Percentiles rank a stretch among this genome's conserved stretches.
phyloP scores from a whole-genome alignment of 139 green algal genomes.

The Mesotaenium endlicherianum region DNA sequence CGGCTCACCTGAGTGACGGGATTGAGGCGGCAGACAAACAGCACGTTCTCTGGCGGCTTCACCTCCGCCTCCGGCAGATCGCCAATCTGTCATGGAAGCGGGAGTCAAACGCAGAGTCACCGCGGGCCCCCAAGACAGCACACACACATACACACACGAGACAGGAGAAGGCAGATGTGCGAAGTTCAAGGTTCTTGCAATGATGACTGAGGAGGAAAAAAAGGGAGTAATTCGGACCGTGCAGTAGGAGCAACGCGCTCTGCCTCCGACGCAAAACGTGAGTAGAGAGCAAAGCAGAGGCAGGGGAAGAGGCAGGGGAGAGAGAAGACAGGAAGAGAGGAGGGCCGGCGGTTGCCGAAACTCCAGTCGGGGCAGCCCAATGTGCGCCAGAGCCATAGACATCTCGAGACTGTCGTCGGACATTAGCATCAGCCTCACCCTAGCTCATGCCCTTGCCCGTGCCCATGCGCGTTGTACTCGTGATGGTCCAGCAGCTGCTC shows the following conservation, averaged over 20 bases:
- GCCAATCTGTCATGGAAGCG: conserved; percentile 37
- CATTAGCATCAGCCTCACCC: too few species aligned
- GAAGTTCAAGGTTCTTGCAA: neutral
- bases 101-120: neutral
- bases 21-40: conserved; percentile 99
- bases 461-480: too few species aligned
- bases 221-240: too few species aligned
- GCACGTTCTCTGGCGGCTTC: conserved; percentile 86
- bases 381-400: too few species aligned
- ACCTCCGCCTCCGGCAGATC: conserved; percentile 84
- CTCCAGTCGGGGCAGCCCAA: too few species aligned
- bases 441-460: too few species aligned
- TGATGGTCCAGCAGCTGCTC: too few species aligned
- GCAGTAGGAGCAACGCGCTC: too few species aligned
- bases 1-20: conserved; percentile 69
- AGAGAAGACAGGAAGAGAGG: neutral
- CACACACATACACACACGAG: neutral
- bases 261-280: too few species aligned
- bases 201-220: neutral
- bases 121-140: too few species aligned
- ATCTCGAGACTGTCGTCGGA: too few species aligned
- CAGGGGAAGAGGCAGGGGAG: neutral
- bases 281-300: neutral
- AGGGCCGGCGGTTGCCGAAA: neutral
- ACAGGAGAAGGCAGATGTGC: neutral